Evolutionary conservation across 495 filamentous ascomycete genomes (phyloP), one percentile per base, ranked within the genome.

Genomic region (Hypomontagnella monticulosa): DNA sequence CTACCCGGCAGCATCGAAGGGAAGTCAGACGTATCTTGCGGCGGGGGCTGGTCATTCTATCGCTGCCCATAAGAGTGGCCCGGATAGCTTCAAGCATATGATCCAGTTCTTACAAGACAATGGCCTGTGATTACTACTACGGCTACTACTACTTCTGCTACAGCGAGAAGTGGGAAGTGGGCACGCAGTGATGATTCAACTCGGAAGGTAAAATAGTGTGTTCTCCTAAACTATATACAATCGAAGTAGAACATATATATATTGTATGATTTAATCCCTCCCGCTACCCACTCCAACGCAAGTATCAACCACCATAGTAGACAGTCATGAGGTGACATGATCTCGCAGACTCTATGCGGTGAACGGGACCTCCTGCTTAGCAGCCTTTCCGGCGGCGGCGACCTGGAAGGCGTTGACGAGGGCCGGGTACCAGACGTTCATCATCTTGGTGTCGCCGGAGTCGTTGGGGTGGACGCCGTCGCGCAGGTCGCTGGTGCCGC

Each of bases 401-500:
- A 69, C 66, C 23, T 67, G 48, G 43, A 79, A 69, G 2, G 80
- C 80, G 32, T 77, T 69, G 46, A 79, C 60, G n/a, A 83, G 18
- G 18, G 79, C 78, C 6, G 80, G 80, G 36, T 76, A 79, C 77
- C 78, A 82, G 37, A 75, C 55, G 32, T 78, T 71, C 49, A 69
- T 50, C 76, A 83, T 82, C 75, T 82, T 83, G 34, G 47, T 70
- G 52, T 83, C 80, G 1, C 81, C 81, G 2, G 70, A 49, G 42
- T 67, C 69, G 61, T 80, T 83, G 15, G 82, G 81, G 63, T 84
- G 82, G 20, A 84, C 69, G 16, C 82, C 82, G 69, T 84, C 82
- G 12, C 76, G 71, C 12, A 79, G 57, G 63, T 83, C 81, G 18
- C 59, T 65, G 6, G 56, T 52, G 9, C 60, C 67, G 48, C 62